Conservation (phyloP, 1,139 yeast species). For the Petasospora rhodanensis region DNA sequence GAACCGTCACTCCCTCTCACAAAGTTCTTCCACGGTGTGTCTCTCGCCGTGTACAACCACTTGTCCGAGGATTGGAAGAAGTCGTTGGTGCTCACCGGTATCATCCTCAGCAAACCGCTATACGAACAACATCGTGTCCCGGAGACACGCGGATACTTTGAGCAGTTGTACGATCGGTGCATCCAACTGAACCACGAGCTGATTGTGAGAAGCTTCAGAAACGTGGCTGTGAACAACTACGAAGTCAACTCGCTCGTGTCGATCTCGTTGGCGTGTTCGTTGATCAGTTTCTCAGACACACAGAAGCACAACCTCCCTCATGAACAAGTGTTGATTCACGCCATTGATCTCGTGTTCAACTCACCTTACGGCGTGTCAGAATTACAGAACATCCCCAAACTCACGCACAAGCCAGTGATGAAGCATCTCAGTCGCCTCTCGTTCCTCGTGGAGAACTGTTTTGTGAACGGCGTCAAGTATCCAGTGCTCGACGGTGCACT, state of each 20-base stretch:
- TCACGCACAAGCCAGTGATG: constrained; percentile 35
- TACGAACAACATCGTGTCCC: constrained; percentile 31
- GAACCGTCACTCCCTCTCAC: constrained; percentile 56
- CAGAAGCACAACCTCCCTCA: constrained; percentile 21
- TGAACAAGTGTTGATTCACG: constrained; percentile 19
- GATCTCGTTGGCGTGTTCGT: constrained; percentile 19
- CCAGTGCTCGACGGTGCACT: constrained; percentile 25
- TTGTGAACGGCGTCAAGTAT: constrained; percentile 18
- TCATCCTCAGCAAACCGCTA: constrained; percentile 38
- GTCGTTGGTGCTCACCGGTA: constrained; percentile 52
- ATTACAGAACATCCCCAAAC: constrained; percentile 8
- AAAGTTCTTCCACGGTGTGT: constrained; percentile 44
- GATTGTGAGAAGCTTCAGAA: constrained; percentile 4
- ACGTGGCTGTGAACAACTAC: constrained; percentile 18
- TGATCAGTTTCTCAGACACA: constrained; percentile 14
- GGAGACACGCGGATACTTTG: constrained; percentile 19
- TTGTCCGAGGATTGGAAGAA: constrained; percentile 45
- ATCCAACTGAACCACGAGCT: constrained; percentile 27
- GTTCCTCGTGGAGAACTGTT: constrained; percentile 38
- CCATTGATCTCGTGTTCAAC: constrained; percentile 24
- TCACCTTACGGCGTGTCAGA: constrained; percentile 27
- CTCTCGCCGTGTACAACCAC: constrained; percentile 32
- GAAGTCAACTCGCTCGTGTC: constrained; percentile 22
- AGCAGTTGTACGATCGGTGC: constrained; percentile 13
- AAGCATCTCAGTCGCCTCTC: constrained; percentile 48